Conservation (phyloP, 176 grass and related monocot species). For the Lolium multiflorum region DNA sequence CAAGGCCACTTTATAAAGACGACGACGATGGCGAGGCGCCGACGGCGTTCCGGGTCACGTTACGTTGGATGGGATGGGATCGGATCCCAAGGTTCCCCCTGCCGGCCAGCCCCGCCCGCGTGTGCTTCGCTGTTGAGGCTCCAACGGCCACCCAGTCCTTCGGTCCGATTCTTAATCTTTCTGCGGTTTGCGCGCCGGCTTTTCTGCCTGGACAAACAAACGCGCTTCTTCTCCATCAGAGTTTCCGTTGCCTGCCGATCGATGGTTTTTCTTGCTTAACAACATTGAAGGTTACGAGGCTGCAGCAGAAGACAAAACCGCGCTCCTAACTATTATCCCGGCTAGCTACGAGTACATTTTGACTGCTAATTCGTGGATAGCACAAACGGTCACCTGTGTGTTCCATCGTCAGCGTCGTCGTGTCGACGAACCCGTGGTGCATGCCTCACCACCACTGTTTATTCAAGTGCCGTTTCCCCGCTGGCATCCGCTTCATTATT, state of each 20-base stretch:
- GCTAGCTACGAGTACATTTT: not conserved
- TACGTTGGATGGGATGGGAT: not conserved
- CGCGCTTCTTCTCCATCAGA: not conserved
- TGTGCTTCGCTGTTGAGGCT: conserved; percentile 30
- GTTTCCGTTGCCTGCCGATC: not conserved
- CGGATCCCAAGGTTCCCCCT: conserved; percentile 29
- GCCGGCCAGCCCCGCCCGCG: not conserved
- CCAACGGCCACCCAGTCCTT: not conserved
- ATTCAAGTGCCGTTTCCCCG: not conserved
- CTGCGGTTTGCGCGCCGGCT: not conserved
- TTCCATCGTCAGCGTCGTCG: too few species aligned
- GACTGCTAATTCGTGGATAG: not conserved
- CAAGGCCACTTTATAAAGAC: conserved; percentile 40
- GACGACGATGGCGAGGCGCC: not conserved
- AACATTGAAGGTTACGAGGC: not conserved
- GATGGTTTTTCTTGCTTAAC: conserved; percentile 15
- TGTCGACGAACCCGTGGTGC: not conserved
- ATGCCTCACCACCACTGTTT: too few species aligned
- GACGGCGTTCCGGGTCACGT: not conserved
- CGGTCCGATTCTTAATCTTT: not conserved
- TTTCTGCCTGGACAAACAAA: not conserved
- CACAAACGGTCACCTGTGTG: too few species aligned
- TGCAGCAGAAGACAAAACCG: not conserved
- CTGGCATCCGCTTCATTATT: not conserved
- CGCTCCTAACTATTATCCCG: not conserved